A percentile compares a stretch with the other conserved stretches of the same genome.
phyloP scores from a whole-genome alignment of 228 moss, liverwort and hornwort genomes.

The Sphagnum fallax region DNA sequence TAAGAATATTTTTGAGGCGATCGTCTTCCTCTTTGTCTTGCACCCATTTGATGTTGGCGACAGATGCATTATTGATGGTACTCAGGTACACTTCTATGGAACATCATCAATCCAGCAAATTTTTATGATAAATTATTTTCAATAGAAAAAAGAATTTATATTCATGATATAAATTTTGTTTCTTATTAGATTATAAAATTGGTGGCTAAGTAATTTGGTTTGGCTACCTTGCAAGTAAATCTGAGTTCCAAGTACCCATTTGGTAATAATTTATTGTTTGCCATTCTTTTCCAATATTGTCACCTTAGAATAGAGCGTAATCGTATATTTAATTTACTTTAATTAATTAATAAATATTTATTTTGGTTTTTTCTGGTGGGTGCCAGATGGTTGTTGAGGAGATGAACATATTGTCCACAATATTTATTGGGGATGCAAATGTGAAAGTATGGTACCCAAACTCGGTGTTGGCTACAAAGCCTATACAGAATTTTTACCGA shows the following conservation, averaged over 20 bases:
- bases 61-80: conserved; percentile 50
- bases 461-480: conserved; percentile 52
- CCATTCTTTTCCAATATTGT: too few species aligned
- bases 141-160: too few species aligned
- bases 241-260: too few species aligned
- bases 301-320: background rate
- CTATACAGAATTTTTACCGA: conserved; percentile 55
- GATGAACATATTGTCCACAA: conserved; percentile 64
- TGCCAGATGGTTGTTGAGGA: conserved; percentile 60
- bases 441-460: conserved; percentile 66
- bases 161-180: too few species aligned
- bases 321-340: too few species aligned
- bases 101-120: too few species aligned
- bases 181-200: too few species aligned
- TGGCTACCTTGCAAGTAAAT: too few species aligned
- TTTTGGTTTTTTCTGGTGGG: background rate
- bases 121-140: too few species aligned
- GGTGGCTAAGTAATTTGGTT: too few species aligned
- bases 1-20: conserved; percentile 49
- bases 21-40: conserved; percentile 58
- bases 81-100: conserved; percentile 22
- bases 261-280: too few species aligned
- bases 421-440: conserved; percentile 47
- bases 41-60: conserved; percentile 73
- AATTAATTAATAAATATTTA: too few species aligned